Evolutionary conservation across 495 filamentous ascomycete genomes (phyloP).

Genomic region (Penicillium steckii): DNA sequence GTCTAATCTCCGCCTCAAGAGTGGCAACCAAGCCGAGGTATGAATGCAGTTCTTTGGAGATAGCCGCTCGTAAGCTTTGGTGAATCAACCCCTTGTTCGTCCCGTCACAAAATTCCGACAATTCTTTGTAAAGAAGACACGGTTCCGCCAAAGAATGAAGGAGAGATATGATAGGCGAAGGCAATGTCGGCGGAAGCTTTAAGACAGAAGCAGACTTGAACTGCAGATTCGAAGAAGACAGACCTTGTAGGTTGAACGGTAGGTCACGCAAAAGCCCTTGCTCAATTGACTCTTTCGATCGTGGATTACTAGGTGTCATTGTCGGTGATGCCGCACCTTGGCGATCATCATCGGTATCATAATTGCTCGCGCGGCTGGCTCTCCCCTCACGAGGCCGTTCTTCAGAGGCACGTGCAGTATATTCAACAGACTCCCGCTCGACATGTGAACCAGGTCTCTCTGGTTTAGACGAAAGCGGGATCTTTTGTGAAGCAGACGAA

Average conservation of each 20-base stretch:
- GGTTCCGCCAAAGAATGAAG: constrained; percentile 91
- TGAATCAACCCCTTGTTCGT: constrained; percentile 71
- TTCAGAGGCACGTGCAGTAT: constrained; percentile 7
- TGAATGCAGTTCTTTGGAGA: constrained; percentile 78
- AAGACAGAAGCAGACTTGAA: constrained; percentile 65
- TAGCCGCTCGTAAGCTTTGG: constrained; percentile 89
- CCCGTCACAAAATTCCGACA: constrained; percentile 77
- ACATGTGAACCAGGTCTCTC: constrained; percentile 30
- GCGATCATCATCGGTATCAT: constrained; percentile 25
- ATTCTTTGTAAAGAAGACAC: constrained; percentile 78
- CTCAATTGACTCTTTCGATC: constrained; percentile 61
- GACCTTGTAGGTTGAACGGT: constrained; percentile 90
- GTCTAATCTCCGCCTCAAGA: constrained; percentile 87
- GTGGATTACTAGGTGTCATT: constrained; percentile 4
- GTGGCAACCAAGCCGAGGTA: constrained; percentile 94
- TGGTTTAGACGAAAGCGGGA: constrained; percentile 1
- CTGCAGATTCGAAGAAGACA: constrained; percentile 80
- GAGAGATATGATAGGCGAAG: constrained; percentile 81
- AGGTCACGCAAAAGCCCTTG: constrained; percentile 80
- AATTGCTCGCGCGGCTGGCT: constrained; percentile 15
- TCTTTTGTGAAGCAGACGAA: constrained; percentile 45
- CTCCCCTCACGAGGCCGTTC: constrained; percentile 12
- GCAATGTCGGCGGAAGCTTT: constrained; percentile 73
- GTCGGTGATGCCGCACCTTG: constrained; percentile 16
- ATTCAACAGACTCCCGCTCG: constrained; percentile 20